Percentiles rank a stretch among this genome's conserved stretches.
Evolutionary conservation across 768 basidiomycete genomes (phyloP).

Genomic region (Mycena epipterygia): DNA sequence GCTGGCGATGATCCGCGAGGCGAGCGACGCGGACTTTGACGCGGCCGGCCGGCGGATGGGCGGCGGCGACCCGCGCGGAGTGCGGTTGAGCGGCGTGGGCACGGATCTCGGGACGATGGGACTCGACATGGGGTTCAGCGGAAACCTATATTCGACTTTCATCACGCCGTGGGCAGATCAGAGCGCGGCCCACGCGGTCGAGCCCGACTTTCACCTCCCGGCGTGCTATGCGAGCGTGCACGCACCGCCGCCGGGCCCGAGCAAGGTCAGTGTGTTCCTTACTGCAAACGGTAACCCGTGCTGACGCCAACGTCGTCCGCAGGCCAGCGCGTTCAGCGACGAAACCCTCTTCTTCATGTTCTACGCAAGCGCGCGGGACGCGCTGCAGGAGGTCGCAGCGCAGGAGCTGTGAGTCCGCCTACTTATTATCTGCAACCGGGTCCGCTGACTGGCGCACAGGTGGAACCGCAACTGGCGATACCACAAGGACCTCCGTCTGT

Average conservation of each 20-base stretch:
- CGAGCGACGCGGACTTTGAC: slow-evolving; percentile 81
- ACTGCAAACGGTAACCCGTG: not conserved
- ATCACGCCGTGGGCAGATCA: slow-evolving; percentile 98
- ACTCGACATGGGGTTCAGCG: slow-evolving; percentile 86
- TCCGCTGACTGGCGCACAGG: slow-evolving; percentile 55
- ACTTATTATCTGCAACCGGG: not conserved
- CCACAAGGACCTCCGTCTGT: slow-evolving; percentile 90
- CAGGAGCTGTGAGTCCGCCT: slow-evolving; percentile 86
- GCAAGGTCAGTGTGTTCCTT: slow-evolving; percentile 76
- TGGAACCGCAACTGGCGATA: slow-evolving; percentile 97
- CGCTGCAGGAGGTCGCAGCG: slow-evolving; percentile 93
- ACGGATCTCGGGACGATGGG: slow-evolving; percentile 95
- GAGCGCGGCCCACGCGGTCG: slow-evolving; percentile 85
- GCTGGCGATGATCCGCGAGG: slow-evolving; percentile 88
- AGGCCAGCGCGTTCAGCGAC: slow-evolving; percentile 87
- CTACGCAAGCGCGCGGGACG: slow-evolving; percentile 93
- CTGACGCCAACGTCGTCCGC: not conserved
- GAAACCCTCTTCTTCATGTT: slow-evolving; percentile 99
- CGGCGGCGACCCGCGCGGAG: slow-evolving; percentile 21
- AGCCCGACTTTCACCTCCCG: slow-evolving; percentile 93
- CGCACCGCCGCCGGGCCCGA: slow-evolving; percentile 85
- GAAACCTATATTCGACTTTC: slow-evolving; percentile 93
- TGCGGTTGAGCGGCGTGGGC: slow-evolving; percentile 81
- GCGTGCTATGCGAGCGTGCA: slow-evolving; percentile 91
- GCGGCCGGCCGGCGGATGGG: slow-evolving; percentile 12